Evolutionary conservation across 306 rosid species (phyloP), one percentile per base, ranked within the genome.

Genomic region (peach (Prunus persica)): DNA sequence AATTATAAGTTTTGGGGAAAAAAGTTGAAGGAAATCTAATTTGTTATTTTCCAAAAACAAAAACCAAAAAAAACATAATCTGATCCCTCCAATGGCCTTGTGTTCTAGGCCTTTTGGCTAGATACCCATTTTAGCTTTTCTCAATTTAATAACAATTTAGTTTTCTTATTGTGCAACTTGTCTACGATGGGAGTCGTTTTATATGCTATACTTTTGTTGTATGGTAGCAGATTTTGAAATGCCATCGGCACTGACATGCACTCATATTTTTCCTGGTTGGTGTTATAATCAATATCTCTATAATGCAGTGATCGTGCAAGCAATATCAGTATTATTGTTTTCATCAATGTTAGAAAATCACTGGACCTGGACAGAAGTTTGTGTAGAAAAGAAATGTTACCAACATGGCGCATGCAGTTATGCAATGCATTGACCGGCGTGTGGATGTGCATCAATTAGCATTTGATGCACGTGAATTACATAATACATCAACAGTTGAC

Each of bases 31-130:
- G 9, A 6, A 11, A 32, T 32, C 15, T 9, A 71, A 6, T 19
- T 54, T 34, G 28, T 32, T 54, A 38, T 20, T 13, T 55, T 28
- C 18, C 8, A 14, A 22, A 38, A 32, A 32, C 1, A 15, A 25
- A 6, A 70, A 28, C 20, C 38, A 24, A 24, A 1, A 22, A 11
- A 6, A 70, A 28, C 20, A 56, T 30, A 12, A 43, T 11, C 22
- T 14, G 65, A 45, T 56, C 65, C 66, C 0, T 8, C 52, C 76
- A 73, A 73, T 57, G 67, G n/a, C 11, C 43, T 70, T 51, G 49
- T 16, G 62, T 50, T 51, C 4, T 28, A 30, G 62, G 58, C 43
- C 19, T 14, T 51, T 70, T 30, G 8, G 45, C 16, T 34, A n/a
- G 38, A 55, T 71, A 38, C 28, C 25, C 74, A 19, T 49, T 8